Evolutionary conservation across 148 eudicot genomes (phyloP), one percentile per base, ranked within the genome.

Genomic region (Heliamphora exappendiculata): DNA sequence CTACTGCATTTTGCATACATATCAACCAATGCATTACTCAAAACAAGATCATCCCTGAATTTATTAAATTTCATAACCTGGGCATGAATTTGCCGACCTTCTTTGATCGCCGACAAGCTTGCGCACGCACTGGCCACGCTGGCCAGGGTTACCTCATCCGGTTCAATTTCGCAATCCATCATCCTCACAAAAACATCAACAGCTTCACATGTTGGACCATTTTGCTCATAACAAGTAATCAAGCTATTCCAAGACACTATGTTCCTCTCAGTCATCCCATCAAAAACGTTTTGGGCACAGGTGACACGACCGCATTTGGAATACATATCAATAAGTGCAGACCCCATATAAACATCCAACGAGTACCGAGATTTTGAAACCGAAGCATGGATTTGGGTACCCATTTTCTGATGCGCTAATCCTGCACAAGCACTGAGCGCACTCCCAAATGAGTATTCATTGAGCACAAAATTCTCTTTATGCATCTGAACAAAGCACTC

Each of bases 81-180:
- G 51, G 84, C 82, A 70, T 92, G 98, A 86, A 93, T 87, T 76
- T 89, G 82, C 70, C 72, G 76, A 55, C 98, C 98, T 83, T 88
- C 88, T 82, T 71, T 87, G 51, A 76, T 65, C 3, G 86, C 86
- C 17, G 74, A 77, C 74, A 93, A 81, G 44, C 89, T 87, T 75
- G 98, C 98, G 76, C 96, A 93, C 7, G 96, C 96, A 83, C 97
- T 93, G 57, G 88, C 91, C 62, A 93, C 87, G 80, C 96, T 93
- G 20, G 96, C 93, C n/a, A 93, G 81, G 5, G 96, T 89, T 74
- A 91, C 86, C 81, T 93, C 96, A 85, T 91, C 96, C 0, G 96
- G 88, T 62, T 82, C 71, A 34, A 91, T 19, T 68, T 84, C 92
- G 66, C 73, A 54, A 62, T 71, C 84, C 86, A 87, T 86, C 98